Conservation (phyloP, 2,329 filamentous ascomycete genomes). For the Chalara sp. region DNA sequence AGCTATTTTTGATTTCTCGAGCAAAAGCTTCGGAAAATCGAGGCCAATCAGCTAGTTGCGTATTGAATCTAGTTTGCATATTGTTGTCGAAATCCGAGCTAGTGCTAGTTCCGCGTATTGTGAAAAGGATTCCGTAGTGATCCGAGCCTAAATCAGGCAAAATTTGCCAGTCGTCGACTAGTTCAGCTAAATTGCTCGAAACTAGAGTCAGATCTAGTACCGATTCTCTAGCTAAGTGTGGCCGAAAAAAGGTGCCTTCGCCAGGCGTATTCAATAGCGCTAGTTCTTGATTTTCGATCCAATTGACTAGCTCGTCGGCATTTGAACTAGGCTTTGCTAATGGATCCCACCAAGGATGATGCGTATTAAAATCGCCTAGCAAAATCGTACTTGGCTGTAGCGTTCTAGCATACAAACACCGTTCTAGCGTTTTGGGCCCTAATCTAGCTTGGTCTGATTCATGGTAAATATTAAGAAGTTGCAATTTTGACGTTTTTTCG, state of each 20-base stretch:
- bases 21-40: too few species aligned
- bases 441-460: not conserved
- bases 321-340: not conserved
- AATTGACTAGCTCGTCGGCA: not conserved
- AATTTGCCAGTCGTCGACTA: not conserved
- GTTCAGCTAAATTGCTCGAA: not conserved
- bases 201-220: not conserved
- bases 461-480: not conserved
- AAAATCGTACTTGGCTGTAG: not conserved
- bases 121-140: not conserved
- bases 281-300: not conserved
- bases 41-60: not conserved
- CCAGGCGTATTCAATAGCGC: not conserved
- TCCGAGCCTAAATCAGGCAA: not conserved
- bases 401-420: not conserved
- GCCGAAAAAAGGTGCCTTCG: not conserved
- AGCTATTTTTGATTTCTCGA: too few species aligned
- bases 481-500: not conserved
- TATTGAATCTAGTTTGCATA: not conserved
- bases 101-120: not conserved
- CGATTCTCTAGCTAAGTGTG: not conserved
- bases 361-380: not conserved
- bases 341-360: not conserved
- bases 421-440: not conserved
- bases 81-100: not conserved